A percentile compares a stretch with the other conserved stretches of the same genome.
Conservation (phyloP, 257 asterid genomes). For the Paraleonurus japonicus region DNA sequence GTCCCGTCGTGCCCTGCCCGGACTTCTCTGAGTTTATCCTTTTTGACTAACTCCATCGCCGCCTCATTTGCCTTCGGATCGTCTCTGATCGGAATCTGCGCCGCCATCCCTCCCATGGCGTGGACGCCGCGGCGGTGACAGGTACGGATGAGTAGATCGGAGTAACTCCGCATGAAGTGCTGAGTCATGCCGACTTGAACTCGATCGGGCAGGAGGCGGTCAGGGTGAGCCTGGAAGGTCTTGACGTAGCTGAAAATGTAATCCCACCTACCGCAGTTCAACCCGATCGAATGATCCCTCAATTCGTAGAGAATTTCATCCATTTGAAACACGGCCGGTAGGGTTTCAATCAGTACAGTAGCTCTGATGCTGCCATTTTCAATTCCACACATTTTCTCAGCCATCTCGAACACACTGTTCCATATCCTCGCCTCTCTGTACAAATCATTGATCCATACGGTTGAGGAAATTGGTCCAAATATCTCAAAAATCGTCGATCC, state of each 20-base stretch:
- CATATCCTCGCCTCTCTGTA: constrained; percentile 92
- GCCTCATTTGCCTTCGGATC: constrained; percentile 81
- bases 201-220: constrained; percentile 84
- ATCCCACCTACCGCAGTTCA: constrained; percentile 98
- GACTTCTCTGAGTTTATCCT: constrained; percentile 82
- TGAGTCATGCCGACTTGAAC: constrained; percentile 89
- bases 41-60: constrained; percentile 70
- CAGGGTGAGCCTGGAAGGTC: constrained; percentile 86
- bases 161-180: constrained; percentile 91
- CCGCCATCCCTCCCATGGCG: constrained; percentile 99
- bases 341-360: constrained; percentile 88
- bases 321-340: constrained; percentile 97
- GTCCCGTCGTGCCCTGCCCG: constrained; percentile 97
- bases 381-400: constrained; percentile 68
- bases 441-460: not conserved
- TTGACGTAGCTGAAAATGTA: constrained; percentile 94
- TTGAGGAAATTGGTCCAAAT: no score
- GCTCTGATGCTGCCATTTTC: constrained; percentile 92
- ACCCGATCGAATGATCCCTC: constrained; percentile 77
- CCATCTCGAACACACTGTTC: constrained; percentile 74
- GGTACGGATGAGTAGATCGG: constrained; percentile 75
- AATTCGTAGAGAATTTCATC: constrained; percentile 82
- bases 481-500: no score
- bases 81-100: constrained; percentile 90
- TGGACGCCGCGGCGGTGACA: constrained; percentile 91